Percentiles rank a stretch among this genome's conserved stretches.
Conservation (phyloP, 176 grass and related monocot genomes). For the Melocanna baccifera region DNA sequence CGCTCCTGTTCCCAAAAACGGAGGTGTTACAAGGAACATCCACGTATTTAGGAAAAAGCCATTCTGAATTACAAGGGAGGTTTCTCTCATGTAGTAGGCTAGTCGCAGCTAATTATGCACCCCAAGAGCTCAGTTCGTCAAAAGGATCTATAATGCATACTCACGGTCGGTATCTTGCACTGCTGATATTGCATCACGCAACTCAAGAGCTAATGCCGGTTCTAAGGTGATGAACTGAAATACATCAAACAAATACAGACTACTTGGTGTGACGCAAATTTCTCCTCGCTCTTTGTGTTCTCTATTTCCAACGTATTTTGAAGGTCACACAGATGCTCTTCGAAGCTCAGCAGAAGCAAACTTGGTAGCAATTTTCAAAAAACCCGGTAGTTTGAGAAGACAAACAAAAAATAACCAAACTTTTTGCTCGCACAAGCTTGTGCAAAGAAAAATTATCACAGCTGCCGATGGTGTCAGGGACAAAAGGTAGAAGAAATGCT, state of each 20-base stretch:
- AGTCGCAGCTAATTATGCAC: neutral
- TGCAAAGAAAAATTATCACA: no score
- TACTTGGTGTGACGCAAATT: neutral
- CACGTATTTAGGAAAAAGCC: no score
- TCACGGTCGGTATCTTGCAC: neutral
- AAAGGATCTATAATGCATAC: neutral
- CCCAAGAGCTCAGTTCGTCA: neutral
- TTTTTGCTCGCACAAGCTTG: no score
- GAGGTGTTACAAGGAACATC: no score
- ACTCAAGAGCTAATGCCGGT: neutral
- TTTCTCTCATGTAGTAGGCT: neutral
- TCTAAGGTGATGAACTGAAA: neutral
- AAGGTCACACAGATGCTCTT: no score
- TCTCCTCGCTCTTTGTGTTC: neutral
- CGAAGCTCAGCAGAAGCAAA: no score
- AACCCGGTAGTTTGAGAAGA: no score
- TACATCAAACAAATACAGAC: neutral
- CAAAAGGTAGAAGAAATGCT: no score
- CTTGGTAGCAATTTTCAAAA: no score
- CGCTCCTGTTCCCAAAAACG: no score
- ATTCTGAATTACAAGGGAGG: neutral
- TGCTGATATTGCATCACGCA: neutral
- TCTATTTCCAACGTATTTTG: neutral
- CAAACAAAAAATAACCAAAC: no score
- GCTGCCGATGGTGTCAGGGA: no score